phyloP scores from a whole-genome alignment of 305 asterid genomes.

The Coffea humblotiana region DNA sequence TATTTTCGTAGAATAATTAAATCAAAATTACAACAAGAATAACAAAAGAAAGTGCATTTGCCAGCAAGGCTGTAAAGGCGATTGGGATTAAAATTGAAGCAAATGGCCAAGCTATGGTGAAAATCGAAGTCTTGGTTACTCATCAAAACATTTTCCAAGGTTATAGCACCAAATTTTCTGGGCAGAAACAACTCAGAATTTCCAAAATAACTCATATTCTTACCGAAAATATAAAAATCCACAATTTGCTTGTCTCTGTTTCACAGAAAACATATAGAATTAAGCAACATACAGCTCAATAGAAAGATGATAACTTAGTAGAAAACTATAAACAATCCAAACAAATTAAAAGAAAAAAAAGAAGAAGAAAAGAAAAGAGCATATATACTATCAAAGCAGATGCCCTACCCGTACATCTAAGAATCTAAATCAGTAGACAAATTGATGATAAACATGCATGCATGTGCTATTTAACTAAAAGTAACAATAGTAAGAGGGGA shows the following conservation, averaged over 20 bases:
- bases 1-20: background rate
- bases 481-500: background rate
- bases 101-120: background rate
- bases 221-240: background rate
- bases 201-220: background rate
- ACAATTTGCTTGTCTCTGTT: background rate
- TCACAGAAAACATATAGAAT: background rate
- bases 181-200: background rate
- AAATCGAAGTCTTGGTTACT: background rate
- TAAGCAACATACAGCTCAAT: background rate
- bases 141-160: background rate
- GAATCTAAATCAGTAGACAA: background rate
- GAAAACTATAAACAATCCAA: background rate
- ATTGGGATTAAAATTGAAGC: background rate
- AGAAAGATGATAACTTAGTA: background rate
- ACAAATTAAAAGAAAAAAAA: background rate
- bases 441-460: background rate
- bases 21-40: background rate
- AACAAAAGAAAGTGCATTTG: background rate
- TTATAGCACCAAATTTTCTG: background rate
- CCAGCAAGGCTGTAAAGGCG: too few species aligned
- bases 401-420: background rate
- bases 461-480: background rate
- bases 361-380: background rate
- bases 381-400: background rate